phyloP scores from a whole-genome alignment of 2,329 filamentous ascomycete species.

The Fusarium sp. region DNA sequence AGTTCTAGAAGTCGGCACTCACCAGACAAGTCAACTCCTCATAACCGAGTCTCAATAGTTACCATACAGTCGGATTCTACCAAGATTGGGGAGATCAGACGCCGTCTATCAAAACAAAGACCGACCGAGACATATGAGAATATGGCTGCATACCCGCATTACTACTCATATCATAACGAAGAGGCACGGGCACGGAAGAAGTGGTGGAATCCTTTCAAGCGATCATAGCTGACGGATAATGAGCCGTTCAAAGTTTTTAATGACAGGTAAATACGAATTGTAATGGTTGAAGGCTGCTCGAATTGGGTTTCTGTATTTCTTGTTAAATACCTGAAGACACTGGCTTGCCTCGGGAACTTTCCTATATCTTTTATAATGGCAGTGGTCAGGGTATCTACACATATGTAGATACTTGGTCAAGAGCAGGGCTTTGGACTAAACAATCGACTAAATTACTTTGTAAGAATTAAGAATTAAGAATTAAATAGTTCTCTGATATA shows the following conservation, averaged over 20 bases:
- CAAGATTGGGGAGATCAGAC: constrained; percentile 58
- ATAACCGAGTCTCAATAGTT: constrained; percentile 45
- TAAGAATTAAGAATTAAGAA: background rate
- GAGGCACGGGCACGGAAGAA: constrained; percentile 33
- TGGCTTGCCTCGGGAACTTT: background rate
- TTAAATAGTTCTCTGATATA: background rate
- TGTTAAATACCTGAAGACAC: background rate
- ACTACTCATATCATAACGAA: constrained; percentile 24
- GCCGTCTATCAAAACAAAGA: constrained; percentile 34
- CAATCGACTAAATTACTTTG: background rate
- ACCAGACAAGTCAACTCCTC: constrained; percentile 5
- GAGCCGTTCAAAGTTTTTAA: background rate
- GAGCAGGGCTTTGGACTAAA: background rate
- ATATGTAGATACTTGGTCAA: background rate
- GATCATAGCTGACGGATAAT: background rate
- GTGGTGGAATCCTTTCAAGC: constrained; percentile 42
- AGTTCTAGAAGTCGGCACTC: constrained; percentile 9
- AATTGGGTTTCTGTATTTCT: background rate
- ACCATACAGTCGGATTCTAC: constrained; percentile 59
- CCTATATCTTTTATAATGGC: background rate
- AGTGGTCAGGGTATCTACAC: background rate
- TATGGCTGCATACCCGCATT: constrained; percentile 39
- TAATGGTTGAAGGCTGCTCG: background rate
- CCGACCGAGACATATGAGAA: background rate
- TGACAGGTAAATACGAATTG: background rate